phyloP scores from a whole-genome alignment of 1,284 basidiomycete species.

The Apiotrichum montevideense region DNA sequence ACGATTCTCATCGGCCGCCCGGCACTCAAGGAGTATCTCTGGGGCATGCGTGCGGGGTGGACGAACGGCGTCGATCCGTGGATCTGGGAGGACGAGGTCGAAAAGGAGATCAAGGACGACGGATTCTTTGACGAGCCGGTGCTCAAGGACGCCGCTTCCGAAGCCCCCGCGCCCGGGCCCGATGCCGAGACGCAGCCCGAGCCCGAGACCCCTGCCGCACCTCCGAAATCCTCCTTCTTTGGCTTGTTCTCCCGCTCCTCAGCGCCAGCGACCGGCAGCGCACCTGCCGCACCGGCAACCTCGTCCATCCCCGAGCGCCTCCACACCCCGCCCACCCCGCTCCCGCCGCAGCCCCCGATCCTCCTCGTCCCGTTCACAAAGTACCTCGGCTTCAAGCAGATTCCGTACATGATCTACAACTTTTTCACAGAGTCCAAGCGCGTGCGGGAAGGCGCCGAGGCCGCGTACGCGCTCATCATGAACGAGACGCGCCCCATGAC shows the following conservation, averaged over 20 bases:
- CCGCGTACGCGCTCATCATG: conserved; percentile 68
- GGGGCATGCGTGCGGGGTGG: conserved; percentile 80
- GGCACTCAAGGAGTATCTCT: conserved; percentile 90
- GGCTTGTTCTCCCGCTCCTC: conserved; percentile 32
- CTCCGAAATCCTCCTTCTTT: conserved; percentile 12
- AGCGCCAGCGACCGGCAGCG: conserved; percentile 5
- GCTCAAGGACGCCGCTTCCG: neutral
- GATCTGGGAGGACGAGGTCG: conserved; percentile 69
- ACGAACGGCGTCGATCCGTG: conserved; percentile 62
- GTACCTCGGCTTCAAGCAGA: conserved; percentile 75
- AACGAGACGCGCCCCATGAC: conserved; percentile 61
- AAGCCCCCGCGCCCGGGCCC: neutral
- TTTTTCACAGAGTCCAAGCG: conserved; percentile 87
- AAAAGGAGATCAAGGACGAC: conserved; percentile 63
- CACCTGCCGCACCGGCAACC: conserved; percentile 16
- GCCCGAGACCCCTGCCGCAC: conserved; percentile 4
- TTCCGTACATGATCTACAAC: conserved; percentile 82
- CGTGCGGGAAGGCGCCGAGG: conserved; percentile 71
- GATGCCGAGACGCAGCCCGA: conserved; percentile 15
- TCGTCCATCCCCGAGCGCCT: conserved; percentile 35
- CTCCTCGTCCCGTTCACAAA: conserved; percentile 83
- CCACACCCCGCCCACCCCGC: conserved; percentile 54
- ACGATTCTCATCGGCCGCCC: conserved; percentile 82
- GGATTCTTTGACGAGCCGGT: conserved; percentile 66
- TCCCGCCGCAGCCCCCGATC: conserved; percentile 75